phyloP scores from a whole-genome alignment of 2,329 filamentous ascomycete species.

The Stagonosporopsis tanaceti region DNA sequence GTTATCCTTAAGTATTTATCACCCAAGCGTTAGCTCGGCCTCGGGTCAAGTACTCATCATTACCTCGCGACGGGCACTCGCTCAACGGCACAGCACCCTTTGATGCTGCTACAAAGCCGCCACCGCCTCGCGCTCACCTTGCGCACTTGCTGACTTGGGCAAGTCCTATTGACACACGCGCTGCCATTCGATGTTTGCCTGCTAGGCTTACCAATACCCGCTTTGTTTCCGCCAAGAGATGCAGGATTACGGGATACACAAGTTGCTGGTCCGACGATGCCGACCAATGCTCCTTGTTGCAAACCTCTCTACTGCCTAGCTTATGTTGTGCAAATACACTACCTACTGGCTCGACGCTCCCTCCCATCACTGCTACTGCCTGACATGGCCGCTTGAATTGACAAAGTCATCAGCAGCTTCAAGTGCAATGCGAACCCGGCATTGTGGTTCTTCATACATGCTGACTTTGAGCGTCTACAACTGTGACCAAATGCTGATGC shows the following conservation, averaged over 20 bases:
- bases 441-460: slow-evolving; percentile 1
- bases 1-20: slow-evolving; percentile 8
- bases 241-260: slow-evolving; percentile 22
- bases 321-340: slow-evolving; percentile 13
- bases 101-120: slow-evolving; percentile 10
- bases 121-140: slow-evolving; percentile 17
- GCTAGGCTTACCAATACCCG: slow-evolving; percentile 32
- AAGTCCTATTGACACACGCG: slow-evolving; percentile 14
- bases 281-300: slow-evolving; percentile 16
- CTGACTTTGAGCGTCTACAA: neutral
- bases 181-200: slow-evolving; percentile 21
- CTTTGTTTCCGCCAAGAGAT: slow-evolving; percentile 20
- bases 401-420: too few relatives aligned
- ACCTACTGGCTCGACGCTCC: neutral
- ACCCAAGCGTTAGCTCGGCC: slow-evolving; percentile 1
- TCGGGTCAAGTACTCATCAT: slow-evolving; percentile 4
- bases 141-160: slow-evolving; percentile 28
- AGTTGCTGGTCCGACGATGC: slow-evolving; percentile 31
- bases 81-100: slow-evolving; percentile 6
- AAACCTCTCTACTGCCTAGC: slow-evolving; percentile 10
- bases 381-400: neutral
- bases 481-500: slow-evolving; percentile 10
- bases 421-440: neutral
- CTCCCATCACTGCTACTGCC: neutral
- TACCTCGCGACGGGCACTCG: slow-evolving; percentile 9